A percentile compares a stretch with the other conserved stretches of the same genome.
phyloP scores from a whole-genome alignment of 371 early-diverging fungal species.

The Blakeslea trispora region DNA sequence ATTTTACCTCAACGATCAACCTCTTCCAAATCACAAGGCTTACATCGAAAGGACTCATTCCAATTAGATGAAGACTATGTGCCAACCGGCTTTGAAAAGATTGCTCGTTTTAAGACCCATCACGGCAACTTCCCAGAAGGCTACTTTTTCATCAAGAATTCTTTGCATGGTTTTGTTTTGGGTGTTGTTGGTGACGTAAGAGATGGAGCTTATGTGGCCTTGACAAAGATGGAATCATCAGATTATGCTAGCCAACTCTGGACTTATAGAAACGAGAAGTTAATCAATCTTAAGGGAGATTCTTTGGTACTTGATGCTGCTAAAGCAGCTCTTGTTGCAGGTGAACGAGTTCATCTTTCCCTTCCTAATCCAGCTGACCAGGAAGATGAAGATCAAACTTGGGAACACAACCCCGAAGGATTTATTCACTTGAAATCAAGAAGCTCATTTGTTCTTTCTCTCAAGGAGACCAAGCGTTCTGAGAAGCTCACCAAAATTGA shows the following conservation, averaged over 20 bases:
- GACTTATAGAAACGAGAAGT: constrained; percentile 49
- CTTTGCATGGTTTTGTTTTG: constrained; percentile 45
- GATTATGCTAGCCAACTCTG: constrained; percentile 56
- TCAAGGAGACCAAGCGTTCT: constrained; percentile 37
- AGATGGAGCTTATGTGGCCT: constrained; percentile 26
- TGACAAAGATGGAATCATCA: constrained; percentile 33
- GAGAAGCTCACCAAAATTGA: constrained; percentile 25
- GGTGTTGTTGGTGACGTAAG: constrained; percentile 33
- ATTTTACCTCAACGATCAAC: constrained; percentile 14
- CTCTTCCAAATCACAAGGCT: constrained; percentile 12
- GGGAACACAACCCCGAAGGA: constrained; percentile 40
- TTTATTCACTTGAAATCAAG: constrained; percentile 30
- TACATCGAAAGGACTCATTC: constrained; percentile 29
- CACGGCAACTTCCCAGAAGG: constrained; percentile 35
- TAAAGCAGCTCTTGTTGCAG: constrained; percentile 20
- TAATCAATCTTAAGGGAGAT: constrained; percentile 52
- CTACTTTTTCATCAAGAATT: constrained; percentile 50
- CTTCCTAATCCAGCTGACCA: constrained; percentile 14
- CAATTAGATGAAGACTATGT: constrained; percentile 33
- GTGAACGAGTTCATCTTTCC: constrained; percentile 36
- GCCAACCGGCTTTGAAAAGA: constrained; percentile 46
- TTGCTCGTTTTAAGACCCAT: constrained; percentile 41
- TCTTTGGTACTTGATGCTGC: constrained; percentile 38
- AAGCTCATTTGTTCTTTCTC: constrained; percentile 35
- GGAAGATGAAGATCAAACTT: constrained; percentile 33